Percentiles rank a stretch among this genome's conserved stretches.
Conservation (phyloP, 306 rosid genomes). For the Albizia julibrissin region DNA sequence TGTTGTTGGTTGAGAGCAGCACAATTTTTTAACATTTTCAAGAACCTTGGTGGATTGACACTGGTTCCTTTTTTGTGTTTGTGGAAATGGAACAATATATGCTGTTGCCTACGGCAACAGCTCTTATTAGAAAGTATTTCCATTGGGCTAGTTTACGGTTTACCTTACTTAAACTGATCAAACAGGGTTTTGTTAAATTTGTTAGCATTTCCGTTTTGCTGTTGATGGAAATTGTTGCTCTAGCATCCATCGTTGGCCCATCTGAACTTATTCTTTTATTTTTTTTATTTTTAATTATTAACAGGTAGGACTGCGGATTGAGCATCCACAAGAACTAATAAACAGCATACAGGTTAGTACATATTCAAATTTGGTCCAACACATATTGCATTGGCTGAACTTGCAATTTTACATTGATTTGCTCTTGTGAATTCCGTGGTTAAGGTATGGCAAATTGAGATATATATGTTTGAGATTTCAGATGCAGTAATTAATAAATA, state of each 20-base stretch:
- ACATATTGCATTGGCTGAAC: constrained; percentile 2
- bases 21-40: not conserved
- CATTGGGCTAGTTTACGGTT: not conserved
- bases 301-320: constrained; percentile 94
- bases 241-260: not conserved
- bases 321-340: constrained; percentile 93
- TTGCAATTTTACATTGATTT: constrained; percentile 1
- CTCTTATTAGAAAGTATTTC: not conserved
- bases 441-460: not conserved
- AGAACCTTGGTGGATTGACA: not conserved
- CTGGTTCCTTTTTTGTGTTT: not conserved
- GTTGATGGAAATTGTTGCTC: constrained; percentile 17
- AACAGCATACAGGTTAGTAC: constrained; percentile 81
- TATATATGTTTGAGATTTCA: not conserved
- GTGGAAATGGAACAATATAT: not conserved
- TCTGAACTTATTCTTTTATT: constrained; percentile 16
- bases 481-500: not conserved
- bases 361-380: constrained; percentile 10
- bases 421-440: not conserved
- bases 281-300: constrained; percentile 27
- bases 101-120: not conserved
- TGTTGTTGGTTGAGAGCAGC: not conserved
- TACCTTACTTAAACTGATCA: not conserved
- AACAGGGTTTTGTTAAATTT: not conserved
- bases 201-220: constrained; percentile 6